Base-by-base conservation (phyloP, 2,329 filamentous ascomycete genomes). In the Trichoderma guizhouense region DNA sequence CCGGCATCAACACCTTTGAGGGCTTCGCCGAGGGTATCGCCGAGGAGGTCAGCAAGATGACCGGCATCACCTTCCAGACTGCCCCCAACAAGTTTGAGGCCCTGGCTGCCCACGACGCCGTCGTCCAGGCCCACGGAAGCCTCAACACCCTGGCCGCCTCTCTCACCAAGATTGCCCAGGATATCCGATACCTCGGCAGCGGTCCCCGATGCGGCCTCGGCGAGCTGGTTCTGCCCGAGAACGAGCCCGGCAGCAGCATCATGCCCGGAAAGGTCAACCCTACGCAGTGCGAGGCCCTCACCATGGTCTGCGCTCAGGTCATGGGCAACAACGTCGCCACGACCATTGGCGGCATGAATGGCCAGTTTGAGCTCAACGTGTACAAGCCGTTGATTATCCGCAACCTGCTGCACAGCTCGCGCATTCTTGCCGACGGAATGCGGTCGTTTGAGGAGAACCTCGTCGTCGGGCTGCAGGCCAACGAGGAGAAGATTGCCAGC, bases 201-300 rank as follows among this genome's bases (percentile, higher is more conserved):
- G 96, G 96, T 18, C 96, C 96, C 71, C 94, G 96, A 73, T 98
- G 96, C 83, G 96, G 96, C 79, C 91, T 98, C 26, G 95, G 95
- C 76, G 96, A 99, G 86, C 89, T 99, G 74, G 89, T 89, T 79
- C 90, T 99, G 66, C 96, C 96, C 30, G 96, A 99, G 86, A 99
- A 99, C 85, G 96, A 99, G 87, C 96, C 96, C 39, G 95, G 95
- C 75, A 96, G 92, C 79, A 97, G 93, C 77, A 98, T 99, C 87
- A 99, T 99, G 96, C 96, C 96, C 58, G 96, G 96, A 79, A 99
- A 99, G 87, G 96, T 99, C 82, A 99, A 99, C 87, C 96, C 96
- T 36, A 99, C 96, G 36, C 96, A 99, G 85, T 97, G 94, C 84
- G 96, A 99, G 87, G 93, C 94, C 74, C 86, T 99, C 82, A 98